Conservation (phyloP, 2,329 filamentous ascomycete species). For the Cladosporium velox region DNA sequence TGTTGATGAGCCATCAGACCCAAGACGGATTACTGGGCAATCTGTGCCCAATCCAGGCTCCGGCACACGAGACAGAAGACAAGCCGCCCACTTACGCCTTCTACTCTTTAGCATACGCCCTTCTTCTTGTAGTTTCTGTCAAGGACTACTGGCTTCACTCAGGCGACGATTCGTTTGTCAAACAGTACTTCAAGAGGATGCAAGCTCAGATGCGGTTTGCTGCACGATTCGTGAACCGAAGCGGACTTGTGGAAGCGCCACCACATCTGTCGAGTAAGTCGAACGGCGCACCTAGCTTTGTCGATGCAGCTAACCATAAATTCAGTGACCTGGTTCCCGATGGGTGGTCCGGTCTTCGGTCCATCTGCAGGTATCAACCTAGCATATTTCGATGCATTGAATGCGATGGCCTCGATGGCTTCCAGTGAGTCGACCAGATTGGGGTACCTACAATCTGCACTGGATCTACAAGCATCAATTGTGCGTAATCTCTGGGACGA, state of each 20-base stretch:
- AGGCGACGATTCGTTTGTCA: conserved; percentile 12
- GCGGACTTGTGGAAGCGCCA: background rate
- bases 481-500: background rate
- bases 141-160: conserved; percentile 23
- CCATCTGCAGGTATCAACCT: background rate
- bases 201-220: background rate
- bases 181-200: background rate
- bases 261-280: background rate
- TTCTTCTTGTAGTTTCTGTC: conserved; percentile 22
- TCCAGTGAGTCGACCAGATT: background rate
- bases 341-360: background rate
- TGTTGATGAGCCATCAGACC: conserved; percentile 24
- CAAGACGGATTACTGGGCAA: conserved; percentile 24
- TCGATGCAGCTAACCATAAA: background rate
- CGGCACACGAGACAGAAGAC: conserved; percentile 17
- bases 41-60: conserved; percentile 25
- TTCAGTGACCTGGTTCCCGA: background rate
- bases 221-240: background rate
- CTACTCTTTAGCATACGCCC: conserved; percentile 24
- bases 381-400: background rate
- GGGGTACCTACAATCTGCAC: background rate
- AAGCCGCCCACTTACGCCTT: conserved; percentile 26
- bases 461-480: background rate
- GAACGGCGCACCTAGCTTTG: background rate
- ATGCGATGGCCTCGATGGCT: background rate